A percentile compares a stretch with the other conserved stretches of the same genome.
Conservation (phyloP, 306 rosid species). For the Luffa aegyptiaca region DNA sequence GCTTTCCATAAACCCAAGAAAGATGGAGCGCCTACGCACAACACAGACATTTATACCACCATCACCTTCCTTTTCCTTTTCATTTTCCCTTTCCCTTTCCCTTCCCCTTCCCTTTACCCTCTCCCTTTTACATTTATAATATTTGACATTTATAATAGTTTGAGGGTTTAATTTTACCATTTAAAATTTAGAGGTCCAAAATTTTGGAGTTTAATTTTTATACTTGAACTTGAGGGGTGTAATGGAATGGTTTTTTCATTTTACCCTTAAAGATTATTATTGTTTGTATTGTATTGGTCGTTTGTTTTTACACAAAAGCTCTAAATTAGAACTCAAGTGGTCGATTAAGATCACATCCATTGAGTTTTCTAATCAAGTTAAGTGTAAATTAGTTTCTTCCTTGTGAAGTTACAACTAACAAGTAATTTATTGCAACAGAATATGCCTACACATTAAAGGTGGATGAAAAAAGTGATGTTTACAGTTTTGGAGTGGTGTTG, state of each 20-base stretch:
- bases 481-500: constrained; percentile 79
- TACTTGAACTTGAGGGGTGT: too few relatives aligned
- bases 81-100: constrained; percentile 15
- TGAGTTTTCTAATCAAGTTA: not conserved
- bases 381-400: not conserved
- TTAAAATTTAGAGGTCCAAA: too few relatives aligned
- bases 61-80: not conserved
- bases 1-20: constrained; percentile 61
- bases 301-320: not conserved
- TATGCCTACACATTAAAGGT: constrained; percentile 87
- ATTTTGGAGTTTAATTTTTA: too few relatives aligned
- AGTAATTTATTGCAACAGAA: constrained; percentile 28
- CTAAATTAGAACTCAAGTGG: too few relatives aligned
- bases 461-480: constrained; percentile 82
- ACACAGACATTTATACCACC: not conserved
- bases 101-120: not conserved
- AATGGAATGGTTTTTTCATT: too few relatives aligned
- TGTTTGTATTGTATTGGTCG: not conserved
- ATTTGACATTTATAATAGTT: too few relatives aligned
- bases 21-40: constrained; percentile 8
- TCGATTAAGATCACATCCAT: not conserved
- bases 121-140: not conserved
- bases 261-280: not conserved
- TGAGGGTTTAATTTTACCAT: too few relatives aligned
- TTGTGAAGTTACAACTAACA: not conserved